Conservation (phyloP, 2,329 filamentous ascomycete species). For the Sphaerostilbella broomeana region DNA sequence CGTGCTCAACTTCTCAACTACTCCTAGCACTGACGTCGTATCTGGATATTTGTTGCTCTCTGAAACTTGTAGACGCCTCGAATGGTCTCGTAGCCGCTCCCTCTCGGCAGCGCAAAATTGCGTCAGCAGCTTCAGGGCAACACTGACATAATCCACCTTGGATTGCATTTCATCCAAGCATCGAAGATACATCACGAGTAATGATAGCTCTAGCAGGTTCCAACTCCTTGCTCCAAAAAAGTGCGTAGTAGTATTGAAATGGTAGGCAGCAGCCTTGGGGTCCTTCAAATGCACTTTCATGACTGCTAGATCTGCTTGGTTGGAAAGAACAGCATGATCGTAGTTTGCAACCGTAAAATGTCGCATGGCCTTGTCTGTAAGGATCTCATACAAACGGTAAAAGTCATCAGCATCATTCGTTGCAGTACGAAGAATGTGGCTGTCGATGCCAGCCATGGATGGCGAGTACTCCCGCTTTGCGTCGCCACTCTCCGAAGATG, state of each 20-base stretch:
- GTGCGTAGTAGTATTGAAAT: constrained; percentile 71
- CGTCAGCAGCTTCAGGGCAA: constrained; percentile 65
- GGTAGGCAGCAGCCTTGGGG: constrained; percentile 64
- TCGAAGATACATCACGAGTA: constrained; percentile 77
- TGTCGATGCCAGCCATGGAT: constrained; percentile 30
- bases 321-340: constrained; percentile 66
- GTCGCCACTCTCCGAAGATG: constrained; percentile 12
- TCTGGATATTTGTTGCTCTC: constrained; percentile 20
- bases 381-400: constrained; percentile 60
- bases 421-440: constrained; percentile 53
- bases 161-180: constrained; percentile 73
- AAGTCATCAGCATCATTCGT: constrained; percentile 58
- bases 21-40: constrained; percentile 37
- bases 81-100: constrained; percentile 37
- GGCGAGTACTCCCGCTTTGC: constrained; percentile 12
- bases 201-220: constrained; percentile 71
- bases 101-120: constrained; percentile 55
- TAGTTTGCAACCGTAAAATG: constrained; percentile 78
- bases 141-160: constrained; percentile 71
- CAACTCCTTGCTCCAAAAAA: constrained; percentile 75
- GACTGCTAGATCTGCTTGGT: constrained; percentile 78
- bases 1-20: constrained; percentile 41
- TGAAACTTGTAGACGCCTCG: constrained; percentile 17
- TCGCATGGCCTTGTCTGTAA: constrained; percentile 79
- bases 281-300: constrained; percentile 74